These are phyloP conservation scores for Colletotrichum noveboracense DNA, from an alignment of 2,329 filamentous ascomycete species.

Conservation along the genomic window DNA sequence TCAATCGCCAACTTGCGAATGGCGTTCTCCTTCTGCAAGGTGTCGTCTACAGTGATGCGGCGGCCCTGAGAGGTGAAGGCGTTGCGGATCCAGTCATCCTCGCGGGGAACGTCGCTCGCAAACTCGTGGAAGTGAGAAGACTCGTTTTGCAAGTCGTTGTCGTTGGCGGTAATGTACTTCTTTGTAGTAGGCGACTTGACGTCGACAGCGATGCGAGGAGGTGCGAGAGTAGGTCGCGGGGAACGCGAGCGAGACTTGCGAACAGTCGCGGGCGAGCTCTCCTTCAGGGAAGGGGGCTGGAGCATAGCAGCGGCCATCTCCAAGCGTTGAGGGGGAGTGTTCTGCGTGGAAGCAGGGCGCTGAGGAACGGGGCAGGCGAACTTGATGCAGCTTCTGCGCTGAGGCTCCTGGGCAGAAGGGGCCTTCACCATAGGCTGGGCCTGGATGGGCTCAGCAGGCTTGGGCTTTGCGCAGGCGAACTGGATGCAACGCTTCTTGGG, in stretches of 20 bases:
- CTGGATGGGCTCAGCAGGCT: slow-evolving; percentile 30
- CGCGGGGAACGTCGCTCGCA: slow-evolving; percentile 78
- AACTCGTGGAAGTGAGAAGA: slow-evolving; percentile 86
- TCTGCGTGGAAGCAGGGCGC: slow-evolving; percentile 49
- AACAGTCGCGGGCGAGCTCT: slow-evolving; percentile 25
- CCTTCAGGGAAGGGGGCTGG: background rate
- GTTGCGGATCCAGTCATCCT: slow-evolving; percentile 88
- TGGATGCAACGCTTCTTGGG: slow-evolving; percentile 86
- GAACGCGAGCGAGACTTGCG: slow-evolving; percentile 29
- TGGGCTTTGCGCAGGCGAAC: slow-evolving; percentile 78
- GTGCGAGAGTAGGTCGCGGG: slow-evolving; percentile 28
- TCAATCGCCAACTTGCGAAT: slow-evolving; percentile 88
- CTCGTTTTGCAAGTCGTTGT: slow-evolving; percentile 57
- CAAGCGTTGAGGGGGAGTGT: slow-evolving; percentile 36
- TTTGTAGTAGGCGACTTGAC: slow-evolving; percentile 41
- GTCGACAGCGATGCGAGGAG: slow-evolving; percentile 42
- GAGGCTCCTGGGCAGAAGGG: slow-evolving; percentile 40
- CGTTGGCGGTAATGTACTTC: slow-evolving; percentile 57
- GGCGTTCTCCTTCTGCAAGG: slow-evolving; percentile 85
- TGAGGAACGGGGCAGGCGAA: slow-evolving; percentile 69
- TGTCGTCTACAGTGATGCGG: slow-evolving; percentile 88
- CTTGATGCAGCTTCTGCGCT: slow-evolving; percentile 70
- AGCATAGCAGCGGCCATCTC: slow-evolving; percentile 13
- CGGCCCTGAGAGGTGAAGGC: slow-evolving; percentile 67
- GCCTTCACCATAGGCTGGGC: slow-evolving; percentile 35